Evolutionary conservation across 179 eudicot species (phyloP), one percentile per base, ranked within the genome.

Genomic region (Camellia oleifera): DNA sequence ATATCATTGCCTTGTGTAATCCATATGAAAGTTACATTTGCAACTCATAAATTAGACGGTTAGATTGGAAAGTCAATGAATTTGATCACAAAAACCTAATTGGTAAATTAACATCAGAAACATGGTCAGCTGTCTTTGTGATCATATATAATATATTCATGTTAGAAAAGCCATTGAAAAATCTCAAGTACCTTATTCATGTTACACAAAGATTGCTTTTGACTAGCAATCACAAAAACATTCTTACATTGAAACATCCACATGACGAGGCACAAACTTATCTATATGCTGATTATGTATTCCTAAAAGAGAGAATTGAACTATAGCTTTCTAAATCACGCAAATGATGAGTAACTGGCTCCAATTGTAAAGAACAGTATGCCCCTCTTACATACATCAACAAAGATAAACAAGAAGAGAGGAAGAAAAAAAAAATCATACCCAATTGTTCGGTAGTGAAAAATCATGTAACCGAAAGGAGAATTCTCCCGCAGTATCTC

Each of bases 391-490:
- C 20, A 2, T 50, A 23, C 52, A 75, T n/a, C 32, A 60, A 17
- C 17, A 46, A 54, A 17, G 68, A 18, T 15, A 15, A 20, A 52
- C 40, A 61, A 32, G 32, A 42, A 68, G 17, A 40, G 40, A 40
- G 18, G 15, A 40, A 53, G 6, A 53, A 26, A 69, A 77, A 20
- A 12, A 32, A 69, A 44, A 70, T 82, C 81, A 87, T 12, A 93
- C 94, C 97, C 94, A 90, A 80, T 90, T 91, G 72, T 68, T 83
- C 45, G 86, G 88, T 8, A 88, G 74, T 13, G 85, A 56, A 75
- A 90, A 92, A 63, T 90, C 79, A 6, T 88, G 90, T 76, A 94
- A 91, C 74, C 98, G 77, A 81, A 93, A 94, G 7, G 97, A 93
- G 63, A 76, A 75, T 70, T 92, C 95, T 17, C 94, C 95, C 5